These are phyloP conservation scores for Penicillium hesseltinei DNA, from an alignment of 2,329 filamentous ascomycete genomes.

Conservation along the genomic window DNA sequence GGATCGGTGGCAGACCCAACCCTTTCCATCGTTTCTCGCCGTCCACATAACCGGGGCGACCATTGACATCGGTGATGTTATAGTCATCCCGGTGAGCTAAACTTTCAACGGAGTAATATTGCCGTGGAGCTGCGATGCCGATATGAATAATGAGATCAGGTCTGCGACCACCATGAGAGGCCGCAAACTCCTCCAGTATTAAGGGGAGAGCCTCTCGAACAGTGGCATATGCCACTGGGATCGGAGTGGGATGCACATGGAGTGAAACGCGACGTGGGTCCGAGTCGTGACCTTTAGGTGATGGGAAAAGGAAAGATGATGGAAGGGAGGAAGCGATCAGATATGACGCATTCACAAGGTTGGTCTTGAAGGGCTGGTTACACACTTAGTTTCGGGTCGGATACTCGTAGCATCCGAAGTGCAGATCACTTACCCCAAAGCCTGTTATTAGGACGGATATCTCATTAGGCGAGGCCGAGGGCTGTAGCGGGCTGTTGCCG, in stretches of 20 bases:
- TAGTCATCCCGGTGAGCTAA: slow-evolving; percentile 72
- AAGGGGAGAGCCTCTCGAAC: slow-evolving; percentile 63
- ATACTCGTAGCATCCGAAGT: slow-evolving; percentile 4
- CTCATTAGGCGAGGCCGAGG: slow-evolving; percentile 23
- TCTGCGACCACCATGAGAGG: slow-evolving; percentile 38
- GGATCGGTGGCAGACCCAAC: slow-evolving; percentile 49
- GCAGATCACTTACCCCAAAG: slow-evolving; percentile 35
- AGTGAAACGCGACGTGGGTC: slow-evolving; percentile 37
- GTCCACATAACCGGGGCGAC: slow-evolving; percentile 40
- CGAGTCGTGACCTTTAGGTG: slow-evolving; percentile 16
- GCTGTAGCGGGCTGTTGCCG: slow-evolving; percentile 14
- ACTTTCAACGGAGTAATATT: slow-evolving; percentile 69
- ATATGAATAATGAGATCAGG: slow-evolving; percentile 73
- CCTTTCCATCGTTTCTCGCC: slow-evolving; percentile 56
- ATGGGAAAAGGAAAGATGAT: slow-evolving; percentile 54
- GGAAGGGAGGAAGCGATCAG: slow-evolving; percentile 72
- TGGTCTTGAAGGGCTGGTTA: slow-evolving; percentile 70
- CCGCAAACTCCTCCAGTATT: slow-evolving; percentile 55
- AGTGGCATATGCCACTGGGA: slow-evolving; percentile 69
- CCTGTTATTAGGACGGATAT: slow-evolving; percentile 39
- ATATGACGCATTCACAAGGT: slow-evolving; percentile 75
- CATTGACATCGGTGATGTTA: slow-evolving; percentile 67
- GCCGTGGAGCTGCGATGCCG: slow-evolving; percentile 68
- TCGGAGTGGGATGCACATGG: slow-evolving; percentile 59
- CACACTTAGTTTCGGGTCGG: slow-evolving; percentile 11